A percentile compares a stretch with the other conserved stretches of the same genome.
Evolutionary conservation across 2,329 filamentous ascomycete species (phyloP).

Genomic region (Westerdykella aurantiaca): DNA sequence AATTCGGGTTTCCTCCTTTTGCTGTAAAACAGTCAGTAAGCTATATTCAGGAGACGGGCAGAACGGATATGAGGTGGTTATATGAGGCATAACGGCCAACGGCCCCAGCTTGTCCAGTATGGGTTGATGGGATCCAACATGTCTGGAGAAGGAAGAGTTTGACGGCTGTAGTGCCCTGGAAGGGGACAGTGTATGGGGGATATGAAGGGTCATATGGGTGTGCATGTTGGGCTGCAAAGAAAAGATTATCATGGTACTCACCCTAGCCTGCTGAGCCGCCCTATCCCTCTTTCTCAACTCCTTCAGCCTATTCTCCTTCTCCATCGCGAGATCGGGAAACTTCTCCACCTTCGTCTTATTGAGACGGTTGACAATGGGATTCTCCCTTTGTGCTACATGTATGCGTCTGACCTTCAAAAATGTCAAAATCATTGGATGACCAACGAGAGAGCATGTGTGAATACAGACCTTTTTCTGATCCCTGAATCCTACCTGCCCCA

Average conservation of each 20-base stretch:
- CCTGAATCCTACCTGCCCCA: conserved; percentile 91
- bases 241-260: conserved; percentile 36
- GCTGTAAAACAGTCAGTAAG: conserved; percentile 41
- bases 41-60: neutral
- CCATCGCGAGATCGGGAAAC: conserved; percentile 74
- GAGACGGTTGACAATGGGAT: conserved; percentile 89
- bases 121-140: neutral
- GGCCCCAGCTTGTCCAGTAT: neutral
- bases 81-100: too few species aligned
- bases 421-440: too few species aligned
- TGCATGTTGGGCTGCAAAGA: neutral
- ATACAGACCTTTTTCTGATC: conserved; percentile 61
- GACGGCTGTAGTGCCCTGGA: neutral
- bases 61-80: neutral
- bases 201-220: neutral
- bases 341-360: conserved; percentile 94
- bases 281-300: conserved; percentile 68
- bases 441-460: neutral
- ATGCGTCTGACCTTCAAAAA: conserved; percentile 64
- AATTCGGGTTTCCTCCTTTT: conserved; percentile 67
- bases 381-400: conserved; percentile 74
- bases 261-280: conserved; percentile 55
- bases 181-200: neutral
- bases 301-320: conserved; percentile 70
- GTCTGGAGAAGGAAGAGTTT: neutral